Evolutionary conservation across 2,329 filamentous ascomycete genomes (phyloP), one percentile per base, ranked within the genome.

Genomic region (Magnaporthiopsis incrustans): DNA sequence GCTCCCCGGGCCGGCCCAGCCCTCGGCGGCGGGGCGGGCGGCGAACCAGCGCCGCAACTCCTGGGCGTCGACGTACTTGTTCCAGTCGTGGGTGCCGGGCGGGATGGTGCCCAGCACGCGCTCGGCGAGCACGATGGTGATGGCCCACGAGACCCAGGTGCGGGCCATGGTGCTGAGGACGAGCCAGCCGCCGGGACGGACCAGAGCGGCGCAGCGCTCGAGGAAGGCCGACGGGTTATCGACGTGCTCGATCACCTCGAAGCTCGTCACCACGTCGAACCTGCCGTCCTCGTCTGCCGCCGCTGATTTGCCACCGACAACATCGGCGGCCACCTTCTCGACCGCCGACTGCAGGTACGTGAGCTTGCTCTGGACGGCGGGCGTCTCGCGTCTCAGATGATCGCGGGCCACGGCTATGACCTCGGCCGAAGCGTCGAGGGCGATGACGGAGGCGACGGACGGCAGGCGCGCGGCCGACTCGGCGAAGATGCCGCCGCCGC

Each of bases 241-340:
- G 65, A 99, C 89, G 75, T 99, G 95, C 77, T 99, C 95, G 64
- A 99, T 84, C 5, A 99, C 95, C 76, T 99, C 95, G 75, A 98
- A 99, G 8, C 96, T 76, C 1, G 90, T 90, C 12, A 99, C 87
- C 1, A 98, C 77, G 73, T 98, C 92, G 77, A 87, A 95, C 57
- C 57, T 26, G 6, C 12, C 58, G 4, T 44, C 33, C 38, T 33
- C 22, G 25, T 8, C 32, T 38, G 27, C 1, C 38, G 59, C 22
- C 18, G 59, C 18, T 60, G 58, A 4, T 35, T 53, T 82, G 79
- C 4, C 80, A 74, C 25, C 57, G 57, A 30, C 25, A 6, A 11
- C 11, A 18, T 73, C 71, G 6, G 81, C 61, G 0, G 78, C 75
- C 0, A 95, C 79, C 4, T 85, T 80, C 77, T 98, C 94, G 68